Evolutionary conservation across 1,284 basidiomycete species (phyloP).

Genomic region (Cutaneotrichosporon sp.): DNA sequence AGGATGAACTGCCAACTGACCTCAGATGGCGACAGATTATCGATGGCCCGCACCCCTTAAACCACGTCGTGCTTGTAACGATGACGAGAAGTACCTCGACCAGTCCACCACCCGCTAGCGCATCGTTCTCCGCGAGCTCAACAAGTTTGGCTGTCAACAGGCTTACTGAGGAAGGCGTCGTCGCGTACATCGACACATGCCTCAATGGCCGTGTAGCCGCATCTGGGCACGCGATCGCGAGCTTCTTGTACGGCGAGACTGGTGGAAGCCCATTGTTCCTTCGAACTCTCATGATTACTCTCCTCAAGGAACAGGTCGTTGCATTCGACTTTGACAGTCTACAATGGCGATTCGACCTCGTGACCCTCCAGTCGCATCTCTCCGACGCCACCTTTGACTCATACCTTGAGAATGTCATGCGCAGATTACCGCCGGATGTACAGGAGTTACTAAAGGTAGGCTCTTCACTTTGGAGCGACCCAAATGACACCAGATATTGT

Average conservation of each 20-base stretch:
- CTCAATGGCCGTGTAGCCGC: slow-evolving; percentile 20
- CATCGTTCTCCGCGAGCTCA: slow-evolving; percentile 7
- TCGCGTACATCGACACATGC: slow-evolving; percentile 19
- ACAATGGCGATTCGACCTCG: slow-evolving; percentile 29
- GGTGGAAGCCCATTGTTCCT: slow-evolving; percentile 31
- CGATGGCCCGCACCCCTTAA: slow-evolving; percentile 15
- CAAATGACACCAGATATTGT: slow-evolving; percentile 19
- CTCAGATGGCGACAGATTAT: slow-evolving; percentile 23
- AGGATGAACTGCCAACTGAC: not conserved
- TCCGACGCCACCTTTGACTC: slow-evolving; percentile 31
- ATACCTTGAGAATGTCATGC: slow-evolving; percentile 27
- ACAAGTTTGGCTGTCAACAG: slow-evolving; percentile 15
- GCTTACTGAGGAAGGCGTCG: slow-evolving; percentile 27
- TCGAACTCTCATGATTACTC: slow-evolving; percentile 24
- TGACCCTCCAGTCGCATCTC: slow-evolving; percentile 26
- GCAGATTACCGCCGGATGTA: slow-evolving; percentile 18
- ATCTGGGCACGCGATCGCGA: slow-evolving; percentile 17
- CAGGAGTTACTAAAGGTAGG: slow-evolving; percentile 26
- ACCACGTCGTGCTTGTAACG: slow-evolving; percentile 30
- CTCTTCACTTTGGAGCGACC: not conserved
- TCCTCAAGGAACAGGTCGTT: slow-evolving; percentile 31
- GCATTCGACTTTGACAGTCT: slow-evolving; percentile 29
- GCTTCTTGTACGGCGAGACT: slow-evolving; percentile 31
- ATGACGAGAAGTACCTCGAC: slow-evolving; percentile 8
- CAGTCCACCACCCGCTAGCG: not conserved